Evolutionary conservation across 2,329 filamentous ascomycete species (phyloP), one percentile per base, ranked within the genome.

Genomic region (Colletotrichum aenigma): DNA sequence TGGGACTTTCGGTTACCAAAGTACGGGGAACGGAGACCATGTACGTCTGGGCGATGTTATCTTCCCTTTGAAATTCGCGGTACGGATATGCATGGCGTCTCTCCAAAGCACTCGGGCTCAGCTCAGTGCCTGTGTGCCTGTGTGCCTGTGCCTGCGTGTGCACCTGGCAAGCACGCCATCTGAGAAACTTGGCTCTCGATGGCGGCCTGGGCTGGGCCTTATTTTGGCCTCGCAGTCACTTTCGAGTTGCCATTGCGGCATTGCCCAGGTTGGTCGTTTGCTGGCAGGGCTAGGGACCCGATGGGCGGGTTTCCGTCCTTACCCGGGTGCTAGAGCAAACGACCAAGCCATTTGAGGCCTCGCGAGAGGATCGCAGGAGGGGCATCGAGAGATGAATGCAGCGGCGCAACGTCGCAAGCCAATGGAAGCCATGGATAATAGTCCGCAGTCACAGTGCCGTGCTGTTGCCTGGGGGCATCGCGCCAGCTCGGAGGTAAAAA

Each of bases 131-230:
- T 52, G 43, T 52, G 43, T 48, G 38, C 34, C 34, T 65, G 61
- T 65, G n/a, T 24, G 24, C 15, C 34, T 56, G 26, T 58, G 48
- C 32, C 34, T 48, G 62, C 15, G 34, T 65, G n/a, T n/a, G n/a
- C n/a, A n/a, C 61, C 38, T 43, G 30, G 71, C 71, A 52, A 36
- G 67, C 71, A 74, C 71, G 71, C 66, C 71, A 74, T 61, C 60
- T 15, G 24, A 36, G n/a, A 21, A 71, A 66, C 52, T 62, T 75
- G 68, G 68, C 55, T 70, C 71, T 70, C 32, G 56, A 38, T 36
- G 67, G 38, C 32, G 56, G 71, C 66, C 38, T 60, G 56, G 43
- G 67, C 34, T 61, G 48, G 66, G 67, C 30, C 72, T 43, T 66
- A 38, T 71, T 70, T 70, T 69, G 34, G 52, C 34, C 34, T 73